Conservation (phyloP, 2,329 filamentous ascomycete genomes). For the Talaromyces islandicus region DNA sequence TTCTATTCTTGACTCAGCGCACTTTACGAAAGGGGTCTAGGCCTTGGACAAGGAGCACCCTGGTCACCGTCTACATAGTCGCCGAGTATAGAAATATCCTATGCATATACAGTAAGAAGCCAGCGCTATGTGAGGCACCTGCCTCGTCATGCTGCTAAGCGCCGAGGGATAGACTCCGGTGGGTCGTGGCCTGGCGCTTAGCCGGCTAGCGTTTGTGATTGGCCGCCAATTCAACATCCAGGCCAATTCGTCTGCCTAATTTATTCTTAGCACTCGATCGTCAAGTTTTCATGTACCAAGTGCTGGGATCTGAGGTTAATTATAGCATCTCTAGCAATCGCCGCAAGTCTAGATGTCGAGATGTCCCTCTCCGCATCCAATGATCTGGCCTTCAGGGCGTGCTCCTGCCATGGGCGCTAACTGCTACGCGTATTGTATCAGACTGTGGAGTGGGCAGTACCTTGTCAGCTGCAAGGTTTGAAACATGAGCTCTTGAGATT, state of each 20-base stretch:
- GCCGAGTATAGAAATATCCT: neutral
- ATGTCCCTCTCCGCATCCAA: neutral
- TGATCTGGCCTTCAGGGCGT: neutral
- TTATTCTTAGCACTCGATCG: neutral
- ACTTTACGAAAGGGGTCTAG: neutral
- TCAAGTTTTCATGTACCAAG: neutral
- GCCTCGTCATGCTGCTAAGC: neutral
- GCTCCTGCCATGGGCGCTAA: neutral
- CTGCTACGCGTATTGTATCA: neutral
- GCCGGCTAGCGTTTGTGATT: neutral
- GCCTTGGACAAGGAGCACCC: neutral
- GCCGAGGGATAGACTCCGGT: neutral
- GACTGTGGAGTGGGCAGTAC: neutral
- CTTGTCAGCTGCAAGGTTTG: neutral
- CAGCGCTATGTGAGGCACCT: neutral
- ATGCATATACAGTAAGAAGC: neutral
- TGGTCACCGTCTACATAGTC: too few species aligned
- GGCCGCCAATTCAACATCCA: neutral
- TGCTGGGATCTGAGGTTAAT: neutral
- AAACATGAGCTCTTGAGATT: neutral
- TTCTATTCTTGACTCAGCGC: neutral
- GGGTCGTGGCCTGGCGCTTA: neutral
- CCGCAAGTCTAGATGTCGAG: neutral
- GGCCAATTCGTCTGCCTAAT: neutral
- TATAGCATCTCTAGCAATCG: neutral